Evolutionary conservation across 2,329 filamentous ascomycete genomes (phyloP), one percentile per base, ranked within the genome.

Genomic region (Fusarium marasasianum): DNA sequence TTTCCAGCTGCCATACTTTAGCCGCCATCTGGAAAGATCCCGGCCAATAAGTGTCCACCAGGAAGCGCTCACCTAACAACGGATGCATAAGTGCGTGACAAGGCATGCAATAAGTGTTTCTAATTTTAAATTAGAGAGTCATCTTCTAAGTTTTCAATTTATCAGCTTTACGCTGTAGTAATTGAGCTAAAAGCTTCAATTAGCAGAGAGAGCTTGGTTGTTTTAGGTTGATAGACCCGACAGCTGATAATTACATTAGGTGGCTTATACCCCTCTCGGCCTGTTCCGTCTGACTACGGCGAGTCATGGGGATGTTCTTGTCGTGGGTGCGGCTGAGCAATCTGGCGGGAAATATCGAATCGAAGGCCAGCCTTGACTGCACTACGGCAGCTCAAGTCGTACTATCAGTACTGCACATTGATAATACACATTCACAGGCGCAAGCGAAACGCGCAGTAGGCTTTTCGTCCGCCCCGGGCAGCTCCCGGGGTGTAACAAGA

Each of bases 281-380:
- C 5, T n/a, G 8, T 15, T 17, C 22, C 22, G 41, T 15, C 22
- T 5, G 13, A n/a, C 14, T 43, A 7, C 14, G 41, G 41, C 41
- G 14, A n/a, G 9, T 17, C 14, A 17, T 6, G 6, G 14, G 14
- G 14, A 0, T 5, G 22, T n/a, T 17, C 14, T 17, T 3, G 1
- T n/a, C 6, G 6, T 11, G 22, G 4, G 14, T 43, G 41, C 14
- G 14, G 41, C 14, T 43, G 22, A 43, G 41, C 0, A 43, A 43
- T 8, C 22, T 43, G 14, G 41, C 4, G 14, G 6, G 41, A 43
- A 43, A 17, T 14, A 43, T n/a, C 41, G 41, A 43, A 43, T 17
- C 41, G 22, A 3, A 11, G 22, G 14, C 22, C 41, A 43, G 14
- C 14, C 14, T 43, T 43, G 41, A 24, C 41, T 17, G 14, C 22